Base-by-base conservation (phyloP, 2,329 filamentous ascomycete genomes). In the Pseudocercospora eumusae region DNA sequence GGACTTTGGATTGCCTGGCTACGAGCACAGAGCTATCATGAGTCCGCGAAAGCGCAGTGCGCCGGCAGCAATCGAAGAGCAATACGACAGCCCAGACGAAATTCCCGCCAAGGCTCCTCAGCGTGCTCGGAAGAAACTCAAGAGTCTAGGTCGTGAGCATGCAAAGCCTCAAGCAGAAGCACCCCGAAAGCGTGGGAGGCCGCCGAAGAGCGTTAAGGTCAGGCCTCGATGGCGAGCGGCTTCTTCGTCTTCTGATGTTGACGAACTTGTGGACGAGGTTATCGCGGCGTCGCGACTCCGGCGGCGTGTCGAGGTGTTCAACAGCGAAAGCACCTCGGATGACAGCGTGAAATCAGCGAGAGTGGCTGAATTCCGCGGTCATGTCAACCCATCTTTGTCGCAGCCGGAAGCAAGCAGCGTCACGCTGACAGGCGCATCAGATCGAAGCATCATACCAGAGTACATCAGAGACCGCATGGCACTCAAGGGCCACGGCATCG, bases 1-100 rank as follows among this genome's bases (percentile, higher is more conserved):
- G 52, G 71, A 72, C 59, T 59, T 62, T 55, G 60, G 31, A 4
- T 25, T 73, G 2, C 62, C 64, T 21, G 70, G 70, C 9, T 68
- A 56, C 49, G 54, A 58, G 23, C 59, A 61, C 59, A 62, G 50
- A 52, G 65, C 63, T 8, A 40, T 63, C 4, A 21, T 59, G 4
- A 57, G 55, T 13, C 23, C 15, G 2, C 49, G 45, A 55, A 62
- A 64, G 59, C 58, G 59, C 47, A 56, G 13, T n/a, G 7, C 3
- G 5, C 1, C 15, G 15, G n/a, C 13, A 18, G 3, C 15, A 8
- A 18, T 1, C 15, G 15, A 40, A 18, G 36, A 40, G 36, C 15
- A 50, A 59, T 21, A 53, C 21, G 20, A 47, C 27, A 15, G 44
- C 13, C 20, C n/a, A 23, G 31, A 49, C 20, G 18, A 33, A 23